These are phyloP conservation scores for Leersia perrieri DNA, from an alignment of 176 grass and related monocot species.

Conservation along the genomic window DNA sequence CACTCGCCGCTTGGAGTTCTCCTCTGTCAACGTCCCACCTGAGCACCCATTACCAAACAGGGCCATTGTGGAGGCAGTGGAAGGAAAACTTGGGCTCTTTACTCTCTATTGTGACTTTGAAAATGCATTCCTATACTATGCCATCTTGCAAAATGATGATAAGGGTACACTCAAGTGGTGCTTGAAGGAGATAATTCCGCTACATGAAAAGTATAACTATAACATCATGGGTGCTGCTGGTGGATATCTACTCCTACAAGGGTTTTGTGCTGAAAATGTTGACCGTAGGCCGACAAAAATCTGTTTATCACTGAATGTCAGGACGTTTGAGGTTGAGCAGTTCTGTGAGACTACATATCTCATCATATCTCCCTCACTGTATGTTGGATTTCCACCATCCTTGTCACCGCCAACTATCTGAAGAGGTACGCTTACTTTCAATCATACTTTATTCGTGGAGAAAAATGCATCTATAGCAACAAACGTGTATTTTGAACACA, in stretches of 20 bases:
- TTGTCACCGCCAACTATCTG: neutral
- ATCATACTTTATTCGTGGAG: neutral
- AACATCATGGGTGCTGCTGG: conserved; percentile 4
- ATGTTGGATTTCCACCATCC: neutral
- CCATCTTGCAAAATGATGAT: neutral
- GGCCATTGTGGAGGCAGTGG: conserved; percentile 5
- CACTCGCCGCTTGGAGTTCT: conserved; percentile 6
- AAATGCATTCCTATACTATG: neutral
- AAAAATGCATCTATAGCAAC: too few relatives aligned
- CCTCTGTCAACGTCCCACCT: conserved; percentile 14
- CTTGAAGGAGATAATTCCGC: neutral
- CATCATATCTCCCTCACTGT: neutral
- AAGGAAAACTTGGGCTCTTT: conserved; percentile 12
- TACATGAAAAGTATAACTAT: neutral
- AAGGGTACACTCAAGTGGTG: neutral
- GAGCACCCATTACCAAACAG: neutral
- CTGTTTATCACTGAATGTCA: neutral
- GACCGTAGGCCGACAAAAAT: neutral
- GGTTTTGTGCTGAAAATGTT: neutral
- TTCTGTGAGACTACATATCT: neutral
- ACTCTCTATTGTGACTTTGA: neutral
- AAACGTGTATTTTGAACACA: neutral
- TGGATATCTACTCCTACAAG: conserved; percentile 25
- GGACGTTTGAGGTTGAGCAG: neutral
- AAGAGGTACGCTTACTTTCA: neutral